Percentiles rank a stretch among this genome's conserved stretches.
Conservation (phyloP, 208 protist genomes). For the Porcisia hertigi region DNA sequence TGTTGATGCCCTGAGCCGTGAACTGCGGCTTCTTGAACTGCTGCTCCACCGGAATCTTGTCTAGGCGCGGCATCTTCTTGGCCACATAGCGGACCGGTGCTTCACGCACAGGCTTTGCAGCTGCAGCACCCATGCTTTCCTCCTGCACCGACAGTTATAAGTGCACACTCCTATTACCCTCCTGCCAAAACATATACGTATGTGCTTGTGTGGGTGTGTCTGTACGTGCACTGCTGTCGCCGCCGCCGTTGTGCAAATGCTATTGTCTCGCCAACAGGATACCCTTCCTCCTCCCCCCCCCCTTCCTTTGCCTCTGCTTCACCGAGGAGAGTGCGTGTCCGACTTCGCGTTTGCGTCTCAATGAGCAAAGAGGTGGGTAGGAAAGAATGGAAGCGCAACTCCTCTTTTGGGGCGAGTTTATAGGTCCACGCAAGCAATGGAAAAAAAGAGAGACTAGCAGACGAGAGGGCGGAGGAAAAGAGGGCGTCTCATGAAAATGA, state of each 20-base stretch:
- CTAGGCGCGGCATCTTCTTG: slow-evolving; percentile 70
- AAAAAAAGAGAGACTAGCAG: no score
- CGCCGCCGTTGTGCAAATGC: neutral
- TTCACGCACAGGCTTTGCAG: slow-evolving; percentile 56
- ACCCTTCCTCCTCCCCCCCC: neutral
- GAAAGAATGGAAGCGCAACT: no score
- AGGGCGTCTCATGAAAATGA: no score
- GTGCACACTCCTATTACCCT: neutral
- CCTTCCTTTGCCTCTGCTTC: neutral
- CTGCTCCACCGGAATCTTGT: slow-evolving; percentile 74
- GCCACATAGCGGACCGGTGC: slow-evolving; percentile 82
- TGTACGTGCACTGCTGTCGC: neutral
- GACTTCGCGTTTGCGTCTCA: no score
- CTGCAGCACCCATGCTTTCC: slow-evolving; percentile 41
- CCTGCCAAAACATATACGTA: neutral
- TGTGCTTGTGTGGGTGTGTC: neutral
- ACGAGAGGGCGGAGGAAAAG: no score
- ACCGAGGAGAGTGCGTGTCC: neutral
- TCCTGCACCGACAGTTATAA: no score
- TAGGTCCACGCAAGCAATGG: no score
- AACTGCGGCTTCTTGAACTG: slow-evolving; percentile 85
- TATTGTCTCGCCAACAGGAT: neutral
- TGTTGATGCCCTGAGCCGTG: slow-evolving; percentile 81
- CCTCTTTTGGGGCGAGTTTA: no score
- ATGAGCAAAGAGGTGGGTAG: no score